These are phyloP conservation scores for Coniosporium tulheliwenetii DNA, from an alignment of 2,329 filamentous ascomycete species.

Conservation along the genomic window DNA sequence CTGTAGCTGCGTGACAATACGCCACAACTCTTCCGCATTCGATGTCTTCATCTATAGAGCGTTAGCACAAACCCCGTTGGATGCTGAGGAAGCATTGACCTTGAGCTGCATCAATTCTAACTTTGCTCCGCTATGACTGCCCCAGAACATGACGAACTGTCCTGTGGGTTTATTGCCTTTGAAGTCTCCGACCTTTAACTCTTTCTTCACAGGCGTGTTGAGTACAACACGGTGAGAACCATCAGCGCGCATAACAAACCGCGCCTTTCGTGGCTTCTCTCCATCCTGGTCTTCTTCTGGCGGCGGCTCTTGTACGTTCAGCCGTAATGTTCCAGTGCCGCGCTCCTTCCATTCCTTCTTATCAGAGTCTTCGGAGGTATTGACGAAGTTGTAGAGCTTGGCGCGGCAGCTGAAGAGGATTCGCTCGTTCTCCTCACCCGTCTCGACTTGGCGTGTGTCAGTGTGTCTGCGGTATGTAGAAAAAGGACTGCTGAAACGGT, in stretches of 20 bases:
- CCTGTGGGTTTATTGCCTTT: constrained; percentile 48
- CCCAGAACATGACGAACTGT: constrained; percentile 52
- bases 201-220: constrained; percentile 66
- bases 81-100: constrained; percentile 18
- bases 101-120: constrained; percentile 40
- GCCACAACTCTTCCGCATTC: constrained; percentile 29
- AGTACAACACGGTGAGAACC: constrained; percentile 75
- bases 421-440: constrained; percentile 71
- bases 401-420: constrained; percentile 63
- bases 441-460: constrained; percentile 44
- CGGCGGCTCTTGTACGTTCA: constrained; percentile 54
- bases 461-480: no score
- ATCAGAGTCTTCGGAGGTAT: constrained; percentile 25
- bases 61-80: constrained; percentile 8
- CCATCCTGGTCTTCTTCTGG: constrained; percentile 36
- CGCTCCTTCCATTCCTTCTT: constrained; percentile 74
- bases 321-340: constrained; percentile 66
- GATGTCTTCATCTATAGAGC: constrained; percentile 22
- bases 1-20: constrained; percentile 25
- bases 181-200: constrained; percentile 60
- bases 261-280: constrained; percentile 36
- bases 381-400: constrained; percentile 71
- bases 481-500: background rate
- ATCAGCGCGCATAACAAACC: constrained; percentile 82
- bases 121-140: constrained; percentile 33